Conservation (phyloP, 306 rosid species). For the Delonix regia region DNA sequence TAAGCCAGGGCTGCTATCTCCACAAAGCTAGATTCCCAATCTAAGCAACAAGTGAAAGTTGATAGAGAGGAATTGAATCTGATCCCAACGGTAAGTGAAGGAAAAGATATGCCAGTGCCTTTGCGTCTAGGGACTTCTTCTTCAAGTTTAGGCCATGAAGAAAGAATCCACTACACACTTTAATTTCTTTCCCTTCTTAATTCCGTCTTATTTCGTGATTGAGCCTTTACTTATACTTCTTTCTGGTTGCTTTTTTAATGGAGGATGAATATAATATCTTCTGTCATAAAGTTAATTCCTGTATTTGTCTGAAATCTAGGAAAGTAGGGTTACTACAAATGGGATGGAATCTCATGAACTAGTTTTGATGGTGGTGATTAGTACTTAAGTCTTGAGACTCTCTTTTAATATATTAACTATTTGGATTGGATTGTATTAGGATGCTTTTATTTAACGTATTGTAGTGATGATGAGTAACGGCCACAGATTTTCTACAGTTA, state of each 20-base stretch:
- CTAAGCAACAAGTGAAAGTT: slow-evolving; percentile 22
- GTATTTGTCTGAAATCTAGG: no score
- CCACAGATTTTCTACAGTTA: no score
- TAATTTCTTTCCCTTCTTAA: slow-evolving; percentile 22
- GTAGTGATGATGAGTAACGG: no score
- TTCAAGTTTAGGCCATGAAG: slow-evolving; percentile 10
- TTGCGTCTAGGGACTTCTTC: slow-evolving; percentile 22
- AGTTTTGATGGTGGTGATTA: not conserved
- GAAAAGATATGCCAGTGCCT: slow-evolving; percentile 19
- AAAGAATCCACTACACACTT: not conserved
- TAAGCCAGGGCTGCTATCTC: not conserved
- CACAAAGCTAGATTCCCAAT: slow-evolving; percentile 25
- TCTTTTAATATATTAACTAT: no score
- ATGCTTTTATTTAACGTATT: no score
- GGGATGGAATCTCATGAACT: not conserved
- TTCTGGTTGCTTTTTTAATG: not conserved
- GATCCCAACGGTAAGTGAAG: slow-evolving; percentile 13
- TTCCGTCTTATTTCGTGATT: not conserved
- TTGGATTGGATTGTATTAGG: no score
- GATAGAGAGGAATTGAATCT: slow-evolving; percentile 24
- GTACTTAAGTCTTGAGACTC: no score
- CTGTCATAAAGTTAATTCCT: not conserved
- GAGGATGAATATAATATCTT: not conserved
- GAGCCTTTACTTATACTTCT: not conserved
- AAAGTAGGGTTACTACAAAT: not conserved